A percentile compares a stretch with the other conserved stretches of the same genome.
Conservation (phyloP, 345 rosid genomes). For the Orychophragmus violaceus region DNA sequence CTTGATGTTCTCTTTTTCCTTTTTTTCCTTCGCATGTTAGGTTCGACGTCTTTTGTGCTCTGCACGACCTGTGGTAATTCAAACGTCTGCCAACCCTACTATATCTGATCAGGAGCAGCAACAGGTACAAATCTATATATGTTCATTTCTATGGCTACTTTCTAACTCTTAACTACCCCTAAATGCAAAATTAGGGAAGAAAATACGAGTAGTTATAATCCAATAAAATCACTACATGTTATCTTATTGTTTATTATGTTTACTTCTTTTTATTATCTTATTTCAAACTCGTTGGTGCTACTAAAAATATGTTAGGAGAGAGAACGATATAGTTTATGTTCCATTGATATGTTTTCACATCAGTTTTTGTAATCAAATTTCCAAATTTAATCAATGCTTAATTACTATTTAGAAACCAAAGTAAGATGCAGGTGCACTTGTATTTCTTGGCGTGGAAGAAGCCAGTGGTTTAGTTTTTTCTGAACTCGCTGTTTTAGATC, state of each 20-base stretch:
- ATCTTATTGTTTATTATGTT: background rate
- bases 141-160: background rate
- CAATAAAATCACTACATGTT: slow-evolving; percentile 1
- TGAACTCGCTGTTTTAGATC: slow-evolving; percentile 2
- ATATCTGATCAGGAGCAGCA: slow-evolving; percentile 92
- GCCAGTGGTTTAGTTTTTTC: background rate
- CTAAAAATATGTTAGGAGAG: background rate
- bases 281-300: background rate
- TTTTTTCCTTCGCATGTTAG: slow-evolving; percentile 34
- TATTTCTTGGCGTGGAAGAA: background rate
- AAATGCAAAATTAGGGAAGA: background rate
- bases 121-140: slow-evolving; percentile 49
- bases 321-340: background rate
- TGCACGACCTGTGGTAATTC: slow-evolving; percentile 78
- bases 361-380: background rate
- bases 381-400: background rate
- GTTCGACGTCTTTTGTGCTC: slow-evolving; percentile 90
- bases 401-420: slow-evolving; percentile 9
- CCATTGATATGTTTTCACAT: slow-evolving; percentile 1
- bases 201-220: background rate
- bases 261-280: background rate
- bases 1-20: slow-evolving; percentile 6
- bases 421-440: slow-evolving; percentile 9
- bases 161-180: background rate
- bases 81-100: slow-evolving; percentile 68